Conservation (phyloP, 345 rosid genomes). For the Eucalyptus pumila region DNA sequence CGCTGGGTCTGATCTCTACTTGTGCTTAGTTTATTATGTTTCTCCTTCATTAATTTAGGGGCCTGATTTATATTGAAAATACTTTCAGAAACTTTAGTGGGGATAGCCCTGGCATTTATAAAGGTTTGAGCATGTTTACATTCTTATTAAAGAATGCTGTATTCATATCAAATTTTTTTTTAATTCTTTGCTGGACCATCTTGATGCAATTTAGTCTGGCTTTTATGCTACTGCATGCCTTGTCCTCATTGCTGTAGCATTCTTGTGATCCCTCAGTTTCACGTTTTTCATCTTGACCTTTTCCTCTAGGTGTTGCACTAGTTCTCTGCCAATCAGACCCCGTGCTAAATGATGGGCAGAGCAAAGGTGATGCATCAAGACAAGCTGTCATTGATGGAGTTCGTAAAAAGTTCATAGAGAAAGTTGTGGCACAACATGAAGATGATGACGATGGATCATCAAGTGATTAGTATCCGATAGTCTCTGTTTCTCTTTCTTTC, state of each 20-base stretch:
- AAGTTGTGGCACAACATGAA: slow-evolving; percentile 78
- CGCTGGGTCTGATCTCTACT: not conserved
- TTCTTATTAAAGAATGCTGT: not conserved
- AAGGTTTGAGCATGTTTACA: not conserved
- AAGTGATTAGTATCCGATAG: slow-evolving; percentile 48
- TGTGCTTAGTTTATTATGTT: not conserved
- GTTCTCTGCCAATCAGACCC: slow-evolving; percentile 92
- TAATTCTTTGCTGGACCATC: not conserved
- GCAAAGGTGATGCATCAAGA: slow-evolving; percentile 60
- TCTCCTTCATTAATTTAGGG: not conserved
- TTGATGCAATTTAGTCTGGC: not conserved
- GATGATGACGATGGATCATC: slow-evolving; percentile 59
- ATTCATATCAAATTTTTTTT: not conserved
- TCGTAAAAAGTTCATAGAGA: slow-evolving; percentile 67
- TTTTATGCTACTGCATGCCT: not conserved
- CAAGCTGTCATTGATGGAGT: slow-evolving; percentile 78
- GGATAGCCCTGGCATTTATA: not conserved
- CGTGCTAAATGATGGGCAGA: slow-evolving; percentile 79
- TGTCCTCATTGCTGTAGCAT: not conserved
- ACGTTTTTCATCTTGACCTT: not conserved
- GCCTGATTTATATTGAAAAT: not conserved
- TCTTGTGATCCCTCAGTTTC: not conserved
- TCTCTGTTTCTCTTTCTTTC: slow-evolving; percentile 15
- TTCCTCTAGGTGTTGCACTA: slow-evolving; percentile 68
- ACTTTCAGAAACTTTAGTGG: not conserved